A percentile compares a stretch with the other conserved stretches of the same genome.
Evolutionary conservation across 1,139 yeast genomes (phyloP).

Genomic region (Komagataea norvegica): DNA sequence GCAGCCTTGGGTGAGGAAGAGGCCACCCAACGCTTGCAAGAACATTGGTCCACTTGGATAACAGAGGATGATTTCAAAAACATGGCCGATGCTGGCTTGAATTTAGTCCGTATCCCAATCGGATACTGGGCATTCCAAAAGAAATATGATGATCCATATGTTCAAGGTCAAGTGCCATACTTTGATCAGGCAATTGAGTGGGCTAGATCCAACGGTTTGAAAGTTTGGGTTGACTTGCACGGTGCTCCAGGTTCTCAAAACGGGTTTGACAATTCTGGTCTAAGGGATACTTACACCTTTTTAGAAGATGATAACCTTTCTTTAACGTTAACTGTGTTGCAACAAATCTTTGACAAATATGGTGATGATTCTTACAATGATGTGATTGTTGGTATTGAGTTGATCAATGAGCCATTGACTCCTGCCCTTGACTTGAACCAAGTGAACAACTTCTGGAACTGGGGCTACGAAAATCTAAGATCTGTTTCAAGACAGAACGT

Average conservation of each 20-base stretch:
- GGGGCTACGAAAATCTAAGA: constrained; percentile 34
- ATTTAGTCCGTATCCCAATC: constrained; percentile 84
- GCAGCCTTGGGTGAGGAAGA: constrained; percentile 55
- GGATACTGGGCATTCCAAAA: constrained; percentile 92
- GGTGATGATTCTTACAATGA: constrained; percentile 62
- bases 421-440: constrained; percentile 47
- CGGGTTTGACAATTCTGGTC: constrained; percentile 94
- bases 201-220: constrained; percentile 58
- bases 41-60: constrained; percentile 81
- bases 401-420: constrained; percentile 78
- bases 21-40: constrained; percentile 46
- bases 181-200: constrained; percentile 74
- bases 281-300: constrained; percentile 61
- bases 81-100: constrained; percentile 65
- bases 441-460: constrained; percentile 50
- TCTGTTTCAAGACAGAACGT: constrained; percentile 29
- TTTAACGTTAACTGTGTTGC: constrained; percentile 48
- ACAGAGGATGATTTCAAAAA: constrained; percentile 65
- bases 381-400: constrained; percentile 77
- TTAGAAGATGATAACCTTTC: constrained; percentile 46
- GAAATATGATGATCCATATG: constrained; percentile 73
- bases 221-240: constrained; percentile 89
- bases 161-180: constrained; percentile 73
- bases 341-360: constrained; percentile 52
- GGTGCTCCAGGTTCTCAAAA: constrained; percentile 98